phyloP scores from a whole-genome alignment of 1,139 yeast genomes.

The Magnusiomyces tetraspermus region DNA sequence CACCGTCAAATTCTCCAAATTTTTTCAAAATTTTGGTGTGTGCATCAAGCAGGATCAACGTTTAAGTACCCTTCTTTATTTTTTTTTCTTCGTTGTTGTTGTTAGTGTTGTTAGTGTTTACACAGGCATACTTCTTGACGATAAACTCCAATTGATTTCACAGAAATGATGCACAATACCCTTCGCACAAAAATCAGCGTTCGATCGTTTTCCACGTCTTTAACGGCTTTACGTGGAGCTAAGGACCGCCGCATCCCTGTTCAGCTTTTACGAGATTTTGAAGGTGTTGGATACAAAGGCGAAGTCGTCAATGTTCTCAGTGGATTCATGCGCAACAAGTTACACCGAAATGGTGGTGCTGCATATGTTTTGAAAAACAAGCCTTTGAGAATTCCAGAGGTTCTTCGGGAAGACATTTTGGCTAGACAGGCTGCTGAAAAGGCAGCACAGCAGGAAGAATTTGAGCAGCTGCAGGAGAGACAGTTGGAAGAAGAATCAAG shows the following conservation, averaged over 20 bases:
- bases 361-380: constrained; percentile 48
- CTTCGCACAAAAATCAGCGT: neutral
- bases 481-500: constrained; percentile 3
- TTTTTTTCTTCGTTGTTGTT: too few species aligned
- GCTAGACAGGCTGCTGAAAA: constrained; percentile 10
- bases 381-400: constrained; percentile 55
- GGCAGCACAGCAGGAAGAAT: constrained; percentile 9
- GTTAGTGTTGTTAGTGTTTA: neutral
- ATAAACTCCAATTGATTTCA: neutral
- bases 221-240: constrained; percentile 5
- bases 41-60: neutral
- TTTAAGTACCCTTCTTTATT: too few species aligned
- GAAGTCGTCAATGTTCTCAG: constrained; percentile 71
- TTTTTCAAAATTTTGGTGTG: neutral
- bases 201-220: constrained; percentile 11
- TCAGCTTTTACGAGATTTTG: constrained; percentile 61
- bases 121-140: neutral
- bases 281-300: constrained; percentile 52
- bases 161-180: neutral
- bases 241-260: constrained; percentile 45
- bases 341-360: constrained; percentile 66
- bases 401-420: constrained; percentile 29
- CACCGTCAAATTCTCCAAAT: neutral
- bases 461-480: constrained; percentile 1
- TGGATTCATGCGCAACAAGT: constrained; percentile 70